Evolutionary conservation across 495 filamentous ascomycete species (phyloP).

Genomic region (Lepidopterella palustris): DNA sequence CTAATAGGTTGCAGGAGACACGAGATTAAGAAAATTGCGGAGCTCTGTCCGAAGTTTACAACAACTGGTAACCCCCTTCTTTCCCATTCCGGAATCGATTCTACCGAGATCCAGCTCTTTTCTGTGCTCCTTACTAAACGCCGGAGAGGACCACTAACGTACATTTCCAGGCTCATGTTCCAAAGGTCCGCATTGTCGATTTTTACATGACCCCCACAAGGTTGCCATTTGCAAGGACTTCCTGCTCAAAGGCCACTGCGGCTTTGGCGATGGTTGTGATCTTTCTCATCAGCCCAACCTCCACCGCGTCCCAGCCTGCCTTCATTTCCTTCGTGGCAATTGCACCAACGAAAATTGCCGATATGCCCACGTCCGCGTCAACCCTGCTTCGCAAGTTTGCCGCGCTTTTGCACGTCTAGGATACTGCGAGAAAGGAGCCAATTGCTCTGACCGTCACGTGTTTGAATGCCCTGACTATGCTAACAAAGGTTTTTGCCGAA

Average conservation of each 20-base stretch:
- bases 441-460: conserved; percentile 77
- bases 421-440: conserved; percentile 78
- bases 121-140: conserved; percentile 11
- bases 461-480: conserved; percentile 92
- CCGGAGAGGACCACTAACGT: conserved; percentile 1
- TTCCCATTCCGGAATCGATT: conserved; percentile 1
- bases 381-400: conserved; percentile 76
- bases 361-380: conserved; percentile 81
- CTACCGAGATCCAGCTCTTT: conserved; percentile 7
- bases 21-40: conserved; percentile 59
- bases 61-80: conserved; percentile 71
- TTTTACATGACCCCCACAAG: conserved; percentile 77
- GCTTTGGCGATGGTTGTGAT: conserved; percentile 75
- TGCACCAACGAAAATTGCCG: conserved; percentile 85
- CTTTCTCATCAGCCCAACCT: conserved; percentile 86
- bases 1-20: conserved; percentile 31
- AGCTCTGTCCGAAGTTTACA: conserved; percentile 84
- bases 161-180: conserved; percentile 63
- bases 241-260: conserved; percentile 72
- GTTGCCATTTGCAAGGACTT: conserved; percentile 89
- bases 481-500: conserved; percentile 79
- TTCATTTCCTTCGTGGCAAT: conserved; percentile 85
- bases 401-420: conserved; percentile 77
- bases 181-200: conserved; percentile 73
- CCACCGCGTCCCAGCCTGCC: conserved; percentile 77